These are phyloP conservation scores for Plenodomus biglobosus DNA, from an alignment of 2,329 filamentous ascomycete species.

Conservation along the genomic window DNA sequence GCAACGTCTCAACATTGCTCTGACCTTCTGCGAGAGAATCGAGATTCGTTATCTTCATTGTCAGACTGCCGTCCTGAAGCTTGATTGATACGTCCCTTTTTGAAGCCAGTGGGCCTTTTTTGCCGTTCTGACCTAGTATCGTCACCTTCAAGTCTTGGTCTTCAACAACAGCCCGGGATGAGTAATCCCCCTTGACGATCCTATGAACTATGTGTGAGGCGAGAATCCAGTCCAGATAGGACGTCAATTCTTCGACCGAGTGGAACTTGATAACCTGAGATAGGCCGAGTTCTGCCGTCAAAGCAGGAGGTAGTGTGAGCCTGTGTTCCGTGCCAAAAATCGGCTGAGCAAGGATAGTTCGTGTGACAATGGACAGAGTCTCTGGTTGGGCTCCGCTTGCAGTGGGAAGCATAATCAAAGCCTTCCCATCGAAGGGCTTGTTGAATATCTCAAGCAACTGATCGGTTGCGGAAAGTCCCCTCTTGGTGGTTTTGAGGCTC, in stretches of 20 bases:
- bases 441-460: constrained; percentile 34
- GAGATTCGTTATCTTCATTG: constrained; percentile 9
- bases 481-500: constrained; percentile 29
- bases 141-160: constrained; percentile 27
- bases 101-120: constrained; percentile 18
- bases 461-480: constrained; percentile 34
- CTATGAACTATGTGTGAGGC: constrained; percentile 36
- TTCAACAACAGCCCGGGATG: constrained; percentile 18
- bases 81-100: constrained; percentile 24
- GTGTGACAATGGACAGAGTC: constrained; percentile 29
- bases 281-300: constrained; percentile 32
- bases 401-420: constrained; percentile 31
- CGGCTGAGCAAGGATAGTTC: constrained; percentile 38
- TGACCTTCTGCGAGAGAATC: constrained; percentile 7
- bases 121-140: constrained; percentile 23
- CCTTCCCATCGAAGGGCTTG: constrained; percentile 34
- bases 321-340: constrained; percentile 41
- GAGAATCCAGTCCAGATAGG: constrained; percentile 39
- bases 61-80: constrained; percentile 22
- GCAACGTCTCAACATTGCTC: constrained; percentile 13
- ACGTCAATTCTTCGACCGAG: constrained; percentile 29
- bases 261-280: constrained; percentile 35
- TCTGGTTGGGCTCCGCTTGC: constrained; percentile 21
- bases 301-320: constrained; percentile 33
- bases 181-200: constrained; percentile 29